Conservation (phyloP, 257 asterid species). For the Solanum medicagineum region DNA sequence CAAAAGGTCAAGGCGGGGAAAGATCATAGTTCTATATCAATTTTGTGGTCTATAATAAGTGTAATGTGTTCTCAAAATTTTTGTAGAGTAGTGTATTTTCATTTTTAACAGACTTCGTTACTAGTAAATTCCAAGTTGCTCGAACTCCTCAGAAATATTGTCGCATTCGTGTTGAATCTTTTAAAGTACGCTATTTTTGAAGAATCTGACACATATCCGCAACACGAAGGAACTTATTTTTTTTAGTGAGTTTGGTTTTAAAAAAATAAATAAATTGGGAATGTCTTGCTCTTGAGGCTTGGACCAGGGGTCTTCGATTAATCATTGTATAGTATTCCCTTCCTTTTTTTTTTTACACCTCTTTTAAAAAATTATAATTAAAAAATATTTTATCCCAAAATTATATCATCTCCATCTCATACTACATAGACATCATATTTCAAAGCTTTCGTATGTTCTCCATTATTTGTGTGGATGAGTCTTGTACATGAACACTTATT, state of each 20-base stretch:
- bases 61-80: not conserved
- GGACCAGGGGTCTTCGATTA: not conserved
- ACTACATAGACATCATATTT: no score
- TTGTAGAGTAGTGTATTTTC: not conserved
- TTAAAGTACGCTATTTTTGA: no score
- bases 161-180: rapidly evolving
- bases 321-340: not conserved
- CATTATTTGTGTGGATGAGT: no score
- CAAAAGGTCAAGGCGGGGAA: not conserved
- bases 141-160: no score
- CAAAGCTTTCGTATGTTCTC: no score
- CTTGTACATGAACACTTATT: no score
- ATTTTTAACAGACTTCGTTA: not conserved
- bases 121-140: not conserved
- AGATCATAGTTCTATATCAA: not conserved
- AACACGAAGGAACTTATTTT: not conserved
- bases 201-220: no score
- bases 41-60: not conserved
- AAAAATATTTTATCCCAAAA: no score
- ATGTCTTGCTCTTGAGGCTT: not conserved
- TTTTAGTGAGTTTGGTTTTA: not conserved
- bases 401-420: not conserved
- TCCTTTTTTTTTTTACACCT: rapidly evolving
- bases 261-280: not conserved
- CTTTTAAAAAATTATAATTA: not conserved